Percentiles rank a stretch among this genome's conserved stretches.
Conservation (phyloP, 2,329 filamentous ascomycete species). For the Neopestalotiopsis rosae region DNA sequence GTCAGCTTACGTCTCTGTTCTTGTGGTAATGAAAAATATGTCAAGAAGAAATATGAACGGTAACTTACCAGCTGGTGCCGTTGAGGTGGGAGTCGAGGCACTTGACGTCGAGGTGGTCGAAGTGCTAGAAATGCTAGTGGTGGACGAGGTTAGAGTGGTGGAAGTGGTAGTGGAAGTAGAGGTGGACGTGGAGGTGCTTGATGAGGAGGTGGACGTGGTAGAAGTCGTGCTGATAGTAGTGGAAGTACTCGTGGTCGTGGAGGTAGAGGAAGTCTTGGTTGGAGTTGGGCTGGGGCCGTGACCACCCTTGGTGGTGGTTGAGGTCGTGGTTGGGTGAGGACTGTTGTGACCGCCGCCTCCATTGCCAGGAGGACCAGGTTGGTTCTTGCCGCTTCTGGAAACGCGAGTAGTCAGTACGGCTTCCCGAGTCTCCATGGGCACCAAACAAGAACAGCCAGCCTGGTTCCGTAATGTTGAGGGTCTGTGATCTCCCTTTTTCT, state of each 20-base stretch:
- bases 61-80: slow-evolving; percentile 23
- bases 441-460: neutral
- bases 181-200: neutral
- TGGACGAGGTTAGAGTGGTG: neutral
- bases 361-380: slow-evolving; percentile 9
- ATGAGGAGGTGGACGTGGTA: neutral
- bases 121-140: neutral
- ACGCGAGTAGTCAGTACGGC: neutral
- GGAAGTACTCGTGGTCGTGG: neutral
- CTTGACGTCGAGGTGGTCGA: neutral
- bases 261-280: neutral
- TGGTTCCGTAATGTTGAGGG: too few relatives aligned
- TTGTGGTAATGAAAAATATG: too few relatives aligned
- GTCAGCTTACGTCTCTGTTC: too few relatives aligned
- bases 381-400: neutral
- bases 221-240: neutral
- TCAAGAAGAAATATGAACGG: too few relatives aligned
- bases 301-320: neutral
- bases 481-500: too few relatives aligned
- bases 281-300: neutral
- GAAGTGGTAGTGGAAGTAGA: neutral
- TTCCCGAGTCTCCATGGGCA: neutral
- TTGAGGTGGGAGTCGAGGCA: neutral
- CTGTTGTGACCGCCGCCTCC: slow-evolving; percentile 7
- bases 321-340: neutral